Evolutionary conservation across 2,329 filamentous ascomycete genomes (phyloP).

Genomic region (Pseudogymnoascus sp.): DNA sequence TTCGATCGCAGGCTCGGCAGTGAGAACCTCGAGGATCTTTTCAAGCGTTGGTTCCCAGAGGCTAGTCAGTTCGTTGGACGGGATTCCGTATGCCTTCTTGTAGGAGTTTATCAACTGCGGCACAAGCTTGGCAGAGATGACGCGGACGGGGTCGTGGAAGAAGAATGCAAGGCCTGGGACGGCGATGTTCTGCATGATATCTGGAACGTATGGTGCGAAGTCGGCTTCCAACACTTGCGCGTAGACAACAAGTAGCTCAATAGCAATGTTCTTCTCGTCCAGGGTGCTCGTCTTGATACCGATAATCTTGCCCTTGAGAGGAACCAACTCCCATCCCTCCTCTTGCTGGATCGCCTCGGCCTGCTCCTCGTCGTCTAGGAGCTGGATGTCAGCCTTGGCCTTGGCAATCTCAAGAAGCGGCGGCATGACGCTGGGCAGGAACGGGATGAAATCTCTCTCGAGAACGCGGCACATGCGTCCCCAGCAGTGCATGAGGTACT

Average conservation of each 20-base stretch:
- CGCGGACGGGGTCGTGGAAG: slow-evolving; percentile 96
- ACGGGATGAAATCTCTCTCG: slow-evolving; percentile 82
- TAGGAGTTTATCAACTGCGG: slow-evolving; percentile 89
- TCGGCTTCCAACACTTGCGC: slow-evolving; percentile 88
- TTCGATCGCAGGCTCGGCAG: slow-evolving; percentile 89
- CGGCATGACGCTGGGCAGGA: slow-evolving; percentile 87
- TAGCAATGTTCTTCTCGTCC: slow-evolving; percentile 99
- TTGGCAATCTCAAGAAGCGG: slow-evolving; percentile 84
- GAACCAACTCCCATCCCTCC: slow-evolving; percentile 95
- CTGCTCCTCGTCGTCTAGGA: slow-evolving; percentile 91
- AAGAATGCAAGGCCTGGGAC: slow-evolving; percentile 93
- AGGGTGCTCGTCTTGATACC: slow-evolving; percentile 95
- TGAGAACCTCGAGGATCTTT: slow-evolving; percentile 87
- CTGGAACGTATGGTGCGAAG: slow-evolving; percentile 83
- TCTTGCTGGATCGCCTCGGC: slow-evolving; percentile 88
- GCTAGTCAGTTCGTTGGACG: slow-evolving; percentile 68
- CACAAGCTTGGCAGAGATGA: slow-evolving; percentile 89
- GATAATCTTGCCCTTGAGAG: slow-evolving; percentile 94
- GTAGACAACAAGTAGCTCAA: slow-evolving; percentile 94
- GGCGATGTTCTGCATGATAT: slow-evolving; percentile 95
- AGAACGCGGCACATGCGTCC: slow-evolving; percentile 96
- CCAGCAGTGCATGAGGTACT: slow-evolving; percentile 98
- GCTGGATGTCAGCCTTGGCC: slow-evolving; percentile 93
- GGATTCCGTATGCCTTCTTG: slow-evolving; percentile 80
- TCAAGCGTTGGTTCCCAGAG: slow-evolving; percentile 82